Base-by-base conservation (phyloP, 2,329 filamentous ascomycete species). In the Tolypocladium tropicale region DNA sequence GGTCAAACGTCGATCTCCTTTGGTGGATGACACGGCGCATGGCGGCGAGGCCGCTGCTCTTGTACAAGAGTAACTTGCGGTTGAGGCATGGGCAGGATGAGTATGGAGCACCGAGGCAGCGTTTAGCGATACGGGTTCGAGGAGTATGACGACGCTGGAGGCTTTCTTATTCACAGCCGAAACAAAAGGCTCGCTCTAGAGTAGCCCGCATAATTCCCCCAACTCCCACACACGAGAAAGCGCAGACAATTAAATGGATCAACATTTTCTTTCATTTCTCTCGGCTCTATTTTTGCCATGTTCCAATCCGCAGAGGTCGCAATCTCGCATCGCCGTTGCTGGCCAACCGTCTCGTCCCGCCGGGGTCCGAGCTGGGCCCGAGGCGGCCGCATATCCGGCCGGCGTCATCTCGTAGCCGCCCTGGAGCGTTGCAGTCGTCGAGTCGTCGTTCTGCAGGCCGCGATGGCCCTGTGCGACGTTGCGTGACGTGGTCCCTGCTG, bases 341-440 rank as follows among this genome's bases (percentile, higher is more conserved):
- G 28, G 46, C 28, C 46, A 50, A 50, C 46, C 46, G 46, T 28
- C 10, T 33, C 46, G 28, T 32, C 46, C 9, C 18, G 28, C 28
- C 2, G 28, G 18, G 28, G 39, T n/a, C 5, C 39, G 39, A 4
- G 10, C 11, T 12, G 14, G n/a, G n/a, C 39, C 6, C 21, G 23
- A 23, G 52, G 32, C 43, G 53, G 53, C 41, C 53, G 53, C 53
- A 49, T 54, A 48, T 57, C 23, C 36, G 51, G 50, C 30, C 50
- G 33, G 32, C 33, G 32, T 41, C 46, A 50, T 50, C 33, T 50
- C 46, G 28, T n/a, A 32, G 28, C 28, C 46, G 46, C 46, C 46
- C 18, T 32, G 46, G 21, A 33, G 37, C 28, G 39, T 28, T 50
- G 46, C 46, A 32, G 16, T 21, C 14, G 21, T 50, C 11, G 21